phyloP scores from a whole-genome alignment of 208 protist genomes.

The Leishmania aethiopica region DNA sequence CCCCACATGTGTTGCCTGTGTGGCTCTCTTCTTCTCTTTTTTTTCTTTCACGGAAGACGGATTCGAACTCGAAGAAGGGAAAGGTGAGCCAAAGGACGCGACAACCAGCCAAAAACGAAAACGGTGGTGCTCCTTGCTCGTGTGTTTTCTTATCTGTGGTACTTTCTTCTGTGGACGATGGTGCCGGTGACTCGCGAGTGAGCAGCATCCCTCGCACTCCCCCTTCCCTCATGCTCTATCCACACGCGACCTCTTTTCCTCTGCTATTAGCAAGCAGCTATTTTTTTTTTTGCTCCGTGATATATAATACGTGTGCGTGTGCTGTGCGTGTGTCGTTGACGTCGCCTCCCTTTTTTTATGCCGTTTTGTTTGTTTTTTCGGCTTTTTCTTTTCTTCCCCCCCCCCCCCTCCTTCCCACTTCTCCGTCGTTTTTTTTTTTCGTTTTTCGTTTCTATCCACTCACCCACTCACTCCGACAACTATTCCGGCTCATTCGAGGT shows the following conservation, averaged over 20 bases:
- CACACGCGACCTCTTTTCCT: neutral
- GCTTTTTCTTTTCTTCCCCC: too few species aligned
- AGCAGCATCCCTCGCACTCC: neutral
- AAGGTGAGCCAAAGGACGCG: neutral
- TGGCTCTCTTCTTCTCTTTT: neutral
- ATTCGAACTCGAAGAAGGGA: neutral
- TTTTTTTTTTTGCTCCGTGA: constrained; percentile 5
- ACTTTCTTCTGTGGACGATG: neutral
- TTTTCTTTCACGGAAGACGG: neutral
- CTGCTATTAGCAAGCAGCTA: neutral
- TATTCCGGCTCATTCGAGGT: neutral
- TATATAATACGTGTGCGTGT: neutral
- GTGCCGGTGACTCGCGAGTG: neutral
- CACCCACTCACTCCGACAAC: neutral
- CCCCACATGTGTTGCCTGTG: neutral
- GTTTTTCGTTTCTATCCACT: neutral
- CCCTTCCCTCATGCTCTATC: neutral
- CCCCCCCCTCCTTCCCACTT: neutral
- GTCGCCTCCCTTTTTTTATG: constrained; percentile 1
- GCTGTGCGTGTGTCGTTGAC: neutral
- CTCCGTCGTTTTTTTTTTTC: neutral
- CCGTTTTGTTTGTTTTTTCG: neutral
- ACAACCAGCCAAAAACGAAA: neutral
- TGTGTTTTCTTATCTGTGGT: neutral
- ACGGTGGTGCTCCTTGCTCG: neutral